Evolutionary conservation across 441 rosid species (phyloP).

Genomic region (Croton laevigatus): DNA sequence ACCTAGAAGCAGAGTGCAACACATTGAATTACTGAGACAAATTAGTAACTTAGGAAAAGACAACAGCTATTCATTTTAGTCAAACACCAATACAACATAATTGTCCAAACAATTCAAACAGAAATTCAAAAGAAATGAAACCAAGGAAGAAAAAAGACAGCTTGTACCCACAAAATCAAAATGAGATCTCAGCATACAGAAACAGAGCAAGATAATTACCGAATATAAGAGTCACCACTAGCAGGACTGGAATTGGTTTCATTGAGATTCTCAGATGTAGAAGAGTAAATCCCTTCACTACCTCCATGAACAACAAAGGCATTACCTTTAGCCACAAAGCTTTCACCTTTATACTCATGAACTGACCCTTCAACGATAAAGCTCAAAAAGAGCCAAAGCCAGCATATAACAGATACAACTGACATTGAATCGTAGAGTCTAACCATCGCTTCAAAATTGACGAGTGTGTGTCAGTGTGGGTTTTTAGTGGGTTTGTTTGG

Average conservation of each 20-base stretch:
- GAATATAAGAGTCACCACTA: slow-evolving; percentile 62
- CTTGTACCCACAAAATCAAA: slow-evolving; percentile 1
- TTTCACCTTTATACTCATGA: slow-evolving; percentile 74
- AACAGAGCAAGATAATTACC: slow-evolving; percentile 38
- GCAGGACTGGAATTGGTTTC: slow-evolving; percentile 35
- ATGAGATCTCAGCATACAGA: slow-evolving; percentile 13
- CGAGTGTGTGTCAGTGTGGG: not conserved
- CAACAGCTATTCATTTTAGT: not conserved
- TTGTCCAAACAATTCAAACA: not conserved
- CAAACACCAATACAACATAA: not conserved
- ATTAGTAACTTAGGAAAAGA: not conserved
- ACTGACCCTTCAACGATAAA: slow-evolving; percentile 56
- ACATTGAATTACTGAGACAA: not conserved
- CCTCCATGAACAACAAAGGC: slow-evolving; percentile 93
- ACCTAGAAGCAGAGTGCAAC: not conserved
- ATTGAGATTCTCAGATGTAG: slow-evolving; percentile 31
- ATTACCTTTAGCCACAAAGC: slow-evolving; percentile 74
- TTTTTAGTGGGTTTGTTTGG: not conserved
- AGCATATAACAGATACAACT: slow-evolving; percentile 28
- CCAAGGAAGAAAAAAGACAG: not conserved
- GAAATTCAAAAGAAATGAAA: not conserved
- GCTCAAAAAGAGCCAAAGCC: slow-evolving; percentile 25
- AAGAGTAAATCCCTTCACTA: slow-evolving; percentile 90
- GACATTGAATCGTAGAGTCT: slow-evolving; percentile 19
- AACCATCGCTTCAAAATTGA: slow-evolving; percentile 18